Evolutionary conservation across 164 flowering plant species (phyloP), one percentile per base, ranked within the genome.

Genomic region (Chloranthus sessilifolius): DNA sequence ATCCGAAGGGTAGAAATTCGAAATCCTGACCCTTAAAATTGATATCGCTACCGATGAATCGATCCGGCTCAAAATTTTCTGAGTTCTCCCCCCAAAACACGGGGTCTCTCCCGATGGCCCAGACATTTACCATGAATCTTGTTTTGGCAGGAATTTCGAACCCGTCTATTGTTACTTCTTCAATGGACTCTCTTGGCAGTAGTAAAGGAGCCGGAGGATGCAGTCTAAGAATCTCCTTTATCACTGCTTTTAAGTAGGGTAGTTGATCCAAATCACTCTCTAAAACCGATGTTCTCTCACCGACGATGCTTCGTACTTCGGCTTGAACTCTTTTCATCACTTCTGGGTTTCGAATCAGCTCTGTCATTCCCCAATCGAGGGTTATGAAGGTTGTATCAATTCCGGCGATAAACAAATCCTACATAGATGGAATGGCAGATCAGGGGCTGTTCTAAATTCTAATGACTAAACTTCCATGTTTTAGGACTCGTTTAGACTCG

Each of bases 331-430:
- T 73, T 23, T 74, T 29, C 74, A 76, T 51, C 3, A 52, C 65
- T 35, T 29, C 23, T 4, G 79, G 90, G 43, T 74, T 60, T 38
- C 30, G 69, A 2, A 83, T 33, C 3, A 83, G 79, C 63, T 78
- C 86, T 21, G 83, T 67, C 80, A 83, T 78, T 30, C 41, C 74
- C 90, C 86, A 80, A 4, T 74, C 80, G 5, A 80, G 47, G 15
- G 71, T 51, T 34, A 62, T 70, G 53, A 60, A 76, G 14, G 74
- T 70, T 36, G 90, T 78, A 52, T 74, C 85, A 9, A 78, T 72
- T 41, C 89, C 85, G 1, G 76, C 85, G 15, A 69, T 74, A 61
- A 82, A 77, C 75, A 80, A 70, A 45, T 78, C 80, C 83, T 80
- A 60, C 55, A 77, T 12, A 34, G 12, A 1, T 36, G 31, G 16